Evolutionary conservation across 164 flowering plant genomes (phyloP).

Genomic region (Warburgia ugandensis): DNA sequence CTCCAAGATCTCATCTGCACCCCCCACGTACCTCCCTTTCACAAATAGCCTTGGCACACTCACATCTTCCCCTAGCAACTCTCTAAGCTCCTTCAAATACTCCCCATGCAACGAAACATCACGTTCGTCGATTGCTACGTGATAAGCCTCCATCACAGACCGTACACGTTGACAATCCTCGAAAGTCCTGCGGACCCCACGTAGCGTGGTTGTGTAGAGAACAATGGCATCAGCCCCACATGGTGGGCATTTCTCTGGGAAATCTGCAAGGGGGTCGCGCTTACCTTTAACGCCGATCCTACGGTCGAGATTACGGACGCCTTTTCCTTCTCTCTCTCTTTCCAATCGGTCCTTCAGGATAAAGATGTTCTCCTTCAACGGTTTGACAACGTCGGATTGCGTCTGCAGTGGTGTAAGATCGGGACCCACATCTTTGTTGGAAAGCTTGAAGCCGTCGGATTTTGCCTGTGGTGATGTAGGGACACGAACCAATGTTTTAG

Average conservation of each 20-base stretch:
- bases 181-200: slow-evolving; percentile 78
- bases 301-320: slow-evolving; percentile 4
- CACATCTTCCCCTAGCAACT: slow-evolving; percentile 39
- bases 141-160: slow-evolving; percentile 44
- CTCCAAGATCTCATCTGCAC: slow-evolving; percentile 64
- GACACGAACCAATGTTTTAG: background rate
- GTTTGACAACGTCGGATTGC: slow-evolving; percentile 14
- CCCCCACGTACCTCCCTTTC: slow-evolving; percentile 87
- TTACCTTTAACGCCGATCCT: slow-evolving; percentile 13
- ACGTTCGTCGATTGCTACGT: slow-evolving; percentile 72
- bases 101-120: slow-evolving; percentile 77
- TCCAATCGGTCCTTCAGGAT: slow-evolving; percentile 50
- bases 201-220: slow-evolving; percentile 80
- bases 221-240: slow-evolving; percentile 59
- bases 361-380: slow-evolving; percentile 62
- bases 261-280: slow-evolving; percentile 61
- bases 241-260: slow-evolving; percentile 76
- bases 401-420: too few relatives aligned
- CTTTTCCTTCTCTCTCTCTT: slow-evolving; percentile 43
- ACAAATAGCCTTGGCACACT: slow-evolving; percentile 76
- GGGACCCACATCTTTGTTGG: too few relatives aligned
- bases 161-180: slow-evolving; percentile 61
- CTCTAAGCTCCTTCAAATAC: slow-evolving; percentile 52
- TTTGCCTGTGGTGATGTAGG: background rate
- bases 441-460: background rate